phyloP scores from a whole-genome alignment of 805 yeast genomes.

The Yarrowia sp. region DNA sequence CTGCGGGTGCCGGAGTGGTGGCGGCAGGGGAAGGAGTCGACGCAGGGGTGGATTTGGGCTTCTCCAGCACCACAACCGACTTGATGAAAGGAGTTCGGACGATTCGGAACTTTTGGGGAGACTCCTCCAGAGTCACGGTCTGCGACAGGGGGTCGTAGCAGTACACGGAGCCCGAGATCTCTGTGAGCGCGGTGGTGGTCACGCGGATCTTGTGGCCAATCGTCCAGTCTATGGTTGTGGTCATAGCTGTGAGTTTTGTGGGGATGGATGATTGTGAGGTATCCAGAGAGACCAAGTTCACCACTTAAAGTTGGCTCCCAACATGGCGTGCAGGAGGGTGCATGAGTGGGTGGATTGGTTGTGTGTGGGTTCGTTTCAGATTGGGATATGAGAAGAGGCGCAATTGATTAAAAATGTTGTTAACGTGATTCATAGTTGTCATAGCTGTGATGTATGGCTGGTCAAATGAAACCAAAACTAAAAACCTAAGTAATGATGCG shows the following conservation, averaged over 20 bases:
- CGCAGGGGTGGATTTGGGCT: constrained; percentile 34
- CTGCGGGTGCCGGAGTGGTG: neutral
- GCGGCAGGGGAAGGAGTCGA: neutral
- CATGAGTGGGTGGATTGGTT: neutral
- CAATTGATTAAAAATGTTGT: too few species aligned
- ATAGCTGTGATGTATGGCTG: too few species aligned
- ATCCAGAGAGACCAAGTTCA: neutral
- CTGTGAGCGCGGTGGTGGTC: constrained; percentile 55
- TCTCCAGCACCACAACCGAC: constrained; percentile 47
- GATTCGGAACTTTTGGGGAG: constrained; percentile 43
- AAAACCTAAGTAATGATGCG: too few species aligned
- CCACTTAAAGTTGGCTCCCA: constrained; percentile 1
- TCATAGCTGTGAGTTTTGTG: neutral
- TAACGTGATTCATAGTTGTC: too few species aligned
- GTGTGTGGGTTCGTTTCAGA: too few species aligned
- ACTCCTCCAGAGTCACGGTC: constrained; percentile 42
- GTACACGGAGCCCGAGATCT: constrained; percentile 59
- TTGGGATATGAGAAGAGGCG: too few species aligned
- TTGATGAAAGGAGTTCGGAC: constrained; percentile 59
- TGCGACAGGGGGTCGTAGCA: constrained; percentile 52
- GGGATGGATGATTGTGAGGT: neutral
- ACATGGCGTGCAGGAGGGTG: neutral
- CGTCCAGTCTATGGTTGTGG: constrained; percentile 23
- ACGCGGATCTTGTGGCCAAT: constrained; percentile 46
- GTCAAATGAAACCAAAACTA: too few species aligned